phyloP scores from a whole-genome alignment of 495 filamentous ascomycete species.

The Letharia lupina region DNA sequence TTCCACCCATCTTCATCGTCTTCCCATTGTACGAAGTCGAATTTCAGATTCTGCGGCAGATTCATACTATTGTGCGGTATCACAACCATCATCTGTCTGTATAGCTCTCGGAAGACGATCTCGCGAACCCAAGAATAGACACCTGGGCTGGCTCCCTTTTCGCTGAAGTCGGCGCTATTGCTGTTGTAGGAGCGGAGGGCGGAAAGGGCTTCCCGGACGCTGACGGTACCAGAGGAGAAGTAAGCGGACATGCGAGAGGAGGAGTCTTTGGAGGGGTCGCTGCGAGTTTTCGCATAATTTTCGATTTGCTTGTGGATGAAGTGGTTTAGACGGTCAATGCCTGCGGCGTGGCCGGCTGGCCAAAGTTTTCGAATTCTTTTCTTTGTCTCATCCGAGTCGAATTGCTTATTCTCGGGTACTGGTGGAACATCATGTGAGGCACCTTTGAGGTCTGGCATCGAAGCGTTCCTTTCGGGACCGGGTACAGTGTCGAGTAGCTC shows the following conservation, averaged over 20 bases:
- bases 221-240: constrained; percentile 36
- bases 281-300: constrained; percentile 32
- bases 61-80: constrained; percentile 40
- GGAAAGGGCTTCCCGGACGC: constrained; percentile 32
- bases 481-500: constrained; percentile 30
- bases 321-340: constrained; percentile 30
- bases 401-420: constrained; percentile 33
- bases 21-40: constrained; percentile 40
- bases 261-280: constrained; percentile 32
- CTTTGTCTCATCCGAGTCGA: constrained; percentile 29
- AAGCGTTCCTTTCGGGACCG: constrained; percentile 29
- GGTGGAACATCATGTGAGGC: constrained; percentile 27
- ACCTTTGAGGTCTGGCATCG: constrained; percentile 23
- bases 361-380: constrained; percentile 34
- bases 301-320: constrained; percentile 34
- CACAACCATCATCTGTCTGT: constrained; percentile 35
- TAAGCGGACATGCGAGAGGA: constrained; percentile 36
- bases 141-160: constrained; percentile 21
- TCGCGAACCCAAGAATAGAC: constrained; percentile 38
- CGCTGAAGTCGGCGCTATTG: constrained; percentile 28
- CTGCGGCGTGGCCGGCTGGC: constrained; percentile 37
- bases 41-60: constrained; percentile 39
- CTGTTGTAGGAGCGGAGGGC: constrained; percentile 26
- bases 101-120: constrained; percentile 40
- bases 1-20: constrained; percentile 39